A percentile compares a stretch with the other conserved stretches of the same genome.
These are phyloP conservation scores for Fusarium euwallaceae DNA, from an alignment of 2,329 filamentous ascomycete species.

Conservation along the genomic window DNA sequence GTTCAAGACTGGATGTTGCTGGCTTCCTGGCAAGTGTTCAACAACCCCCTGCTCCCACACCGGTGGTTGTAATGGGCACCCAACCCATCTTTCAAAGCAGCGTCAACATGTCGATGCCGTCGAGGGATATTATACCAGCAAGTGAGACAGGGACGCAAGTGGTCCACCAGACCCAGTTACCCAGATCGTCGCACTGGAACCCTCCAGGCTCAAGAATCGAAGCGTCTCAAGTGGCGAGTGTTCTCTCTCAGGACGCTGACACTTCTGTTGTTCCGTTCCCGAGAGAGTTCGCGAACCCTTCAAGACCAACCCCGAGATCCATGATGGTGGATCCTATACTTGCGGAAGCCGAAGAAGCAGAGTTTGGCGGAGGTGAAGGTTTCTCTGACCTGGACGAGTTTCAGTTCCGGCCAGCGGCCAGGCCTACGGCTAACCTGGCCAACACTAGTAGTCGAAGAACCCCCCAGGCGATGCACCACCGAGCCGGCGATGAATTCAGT, in stretches of 20 bases:
- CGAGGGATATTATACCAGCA: conserved; percentile 50
- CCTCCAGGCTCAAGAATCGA: conserved; percentile 36
- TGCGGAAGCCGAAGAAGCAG: conserved; percentile 35
- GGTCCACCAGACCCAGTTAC: conserved; percentile 65
- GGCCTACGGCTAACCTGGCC: conserved; percentile 14
- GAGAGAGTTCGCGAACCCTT: conserved; percentile 33
- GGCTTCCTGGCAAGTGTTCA: conserved; percentile 52
- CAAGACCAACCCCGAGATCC: conserved; percentile 14
- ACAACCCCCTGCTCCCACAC: conserved; percentile 9
- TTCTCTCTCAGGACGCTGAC: conserved; percentile 45
- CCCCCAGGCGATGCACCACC: conserved; percentile 36
- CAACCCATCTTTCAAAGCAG: conserved; percentile 53
- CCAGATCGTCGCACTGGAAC: conserved; percentile 45
- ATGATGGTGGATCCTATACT: conserved; percentile 10
- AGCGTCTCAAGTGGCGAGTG: conserved; percentile 34
- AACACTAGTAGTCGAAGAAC: conserved; percentile 27
- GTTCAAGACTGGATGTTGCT: conserved; percentile 61
- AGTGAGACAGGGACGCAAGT: conserved; percentile 59
- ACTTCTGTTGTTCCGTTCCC: conserved; percentile 43
- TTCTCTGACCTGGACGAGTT: conserved; percentile 50
- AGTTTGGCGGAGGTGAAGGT: conserved; percentile 44
- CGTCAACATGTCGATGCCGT: conserved; percentile 51
- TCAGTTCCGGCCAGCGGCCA: conserved; percentile 33
- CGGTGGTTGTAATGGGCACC: conserved; percentile 59
- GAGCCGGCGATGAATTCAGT: conserved; percentile 54